A percentile compares a stretch with the other conserved stretches of the same genome.
Evolutionary conservation across 2,329 filamentous ascomycete genomes (phyloP).

Genomic region (Graphilbum ipis-grandicollis): DNA sequence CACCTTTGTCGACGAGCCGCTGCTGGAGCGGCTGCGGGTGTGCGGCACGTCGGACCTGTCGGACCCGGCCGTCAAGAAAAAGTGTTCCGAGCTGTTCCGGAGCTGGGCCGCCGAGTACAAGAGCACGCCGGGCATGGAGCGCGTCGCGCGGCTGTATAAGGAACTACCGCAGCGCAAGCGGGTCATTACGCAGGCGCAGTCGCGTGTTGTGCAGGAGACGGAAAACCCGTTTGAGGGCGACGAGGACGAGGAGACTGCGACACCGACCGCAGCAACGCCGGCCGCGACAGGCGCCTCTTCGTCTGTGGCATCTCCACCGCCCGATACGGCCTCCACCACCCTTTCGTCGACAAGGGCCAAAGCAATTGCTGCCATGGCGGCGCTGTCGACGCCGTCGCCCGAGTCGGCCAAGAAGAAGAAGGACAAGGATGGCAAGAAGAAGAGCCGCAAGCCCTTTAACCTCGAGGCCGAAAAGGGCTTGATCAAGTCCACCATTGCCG

Average conservation of each 20-base stretch:
- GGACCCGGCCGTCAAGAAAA: conserved; percentile 70
- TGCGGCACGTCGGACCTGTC: conserved; percentile 73
- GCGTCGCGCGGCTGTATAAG: conserved; percentile 63
- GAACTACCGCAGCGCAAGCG: conserved; percentile 52
- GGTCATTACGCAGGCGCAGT: conserved; percentile 57
- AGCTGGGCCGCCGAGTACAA: conserved; percentile 78
- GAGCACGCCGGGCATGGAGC: conserved; percentile 59
- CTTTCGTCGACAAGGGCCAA: conserved; percentile 4
- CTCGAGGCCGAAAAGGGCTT: conserved; percentile 74
- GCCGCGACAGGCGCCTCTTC: background rate
- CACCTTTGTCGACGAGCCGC: conserved; percentile 73
- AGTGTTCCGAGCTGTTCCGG: conserved; percentile 72
- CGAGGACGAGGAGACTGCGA: conserved; percentile 34
- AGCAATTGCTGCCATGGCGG: conserved; percentile 9
- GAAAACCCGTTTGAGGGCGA: conserved; percentile 55
- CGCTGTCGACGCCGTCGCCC: background rate
- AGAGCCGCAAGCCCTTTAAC: conserved; percentile 53
- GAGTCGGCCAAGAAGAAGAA: conserved; percentile 16
- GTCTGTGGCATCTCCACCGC: too few species aligned
- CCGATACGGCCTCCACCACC: too few species aligned
- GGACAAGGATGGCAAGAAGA: conserved; percentile 34
- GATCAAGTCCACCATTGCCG: conserved; percentile 78
- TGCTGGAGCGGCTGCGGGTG: conserved; percentile 79
- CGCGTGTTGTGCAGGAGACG: conserved; percentile 69
- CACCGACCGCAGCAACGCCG: conserved; percentile 1